A percentile compares a stretch with the other conserved stretches of the same genome.
These are phyloP conservation scores for Flaveria sonorensis DNA, from an alignment of 129 eudicot genomes.

Conservation along the genomic window DNA sequence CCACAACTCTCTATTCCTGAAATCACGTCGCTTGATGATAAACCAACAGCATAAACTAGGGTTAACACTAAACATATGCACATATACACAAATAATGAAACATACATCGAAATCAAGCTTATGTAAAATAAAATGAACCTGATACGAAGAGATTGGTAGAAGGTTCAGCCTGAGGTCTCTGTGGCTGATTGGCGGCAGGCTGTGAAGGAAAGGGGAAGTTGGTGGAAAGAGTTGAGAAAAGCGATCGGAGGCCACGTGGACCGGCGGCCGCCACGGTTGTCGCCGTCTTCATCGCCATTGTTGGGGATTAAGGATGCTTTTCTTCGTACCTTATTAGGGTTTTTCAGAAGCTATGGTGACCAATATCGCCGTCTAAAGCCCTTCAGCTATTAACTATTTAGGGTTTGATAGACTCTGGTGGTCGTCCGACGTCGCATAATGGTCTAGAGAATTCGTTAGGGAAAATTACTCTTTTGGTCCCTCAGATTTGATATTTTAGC, in stretches of 20 bases:
- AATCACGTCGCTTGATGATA: background rate
- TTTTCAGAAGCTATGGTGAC: background rate
- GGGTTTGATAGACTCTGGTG: background rate
- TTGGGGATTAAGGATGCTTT: conserved; percentile 10
- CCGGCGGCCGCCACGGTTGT: conserved; percentile 41
- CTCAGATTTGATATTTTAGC: too few relatives aligned
- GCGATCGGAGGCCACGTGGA: conserved; percentile 59
- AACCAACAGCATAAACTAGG: background rate
- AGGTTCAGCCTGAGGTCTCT: conserved; percentile 64
- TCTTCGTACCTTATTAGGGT: conserved; percentile 11
- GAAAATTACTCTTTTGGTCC: too few relatives aligned
- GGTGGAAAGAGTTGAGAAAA: conserved; percentile 45
- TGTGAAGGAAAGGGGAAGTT: conserved; percentile 56
- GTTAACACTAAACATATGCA: background rate
- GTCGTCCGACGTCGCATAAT: too few relatives aligned
- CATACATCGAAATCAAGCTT: background rate
- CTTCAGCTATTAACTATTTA: background rate
- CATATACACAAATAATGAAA: too few relatives aligned
- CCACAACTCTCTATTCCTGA: background rate
- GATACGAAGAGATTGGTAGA: conserved; percentile 88
- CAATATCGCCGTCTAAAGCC: background rate
- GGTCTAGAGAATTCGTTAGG: too few relatives aligned
- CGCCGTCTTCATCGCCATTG: conserved; percentile 66
- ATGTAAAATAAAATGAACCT: conserved; percentile 35
- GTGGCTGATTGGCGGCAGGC: conserved; percentile 37